Evolutionary conservation across 108 stramenopile species (phyloP).

Genomic region (Aureococcus anophagefferens): DNA sequence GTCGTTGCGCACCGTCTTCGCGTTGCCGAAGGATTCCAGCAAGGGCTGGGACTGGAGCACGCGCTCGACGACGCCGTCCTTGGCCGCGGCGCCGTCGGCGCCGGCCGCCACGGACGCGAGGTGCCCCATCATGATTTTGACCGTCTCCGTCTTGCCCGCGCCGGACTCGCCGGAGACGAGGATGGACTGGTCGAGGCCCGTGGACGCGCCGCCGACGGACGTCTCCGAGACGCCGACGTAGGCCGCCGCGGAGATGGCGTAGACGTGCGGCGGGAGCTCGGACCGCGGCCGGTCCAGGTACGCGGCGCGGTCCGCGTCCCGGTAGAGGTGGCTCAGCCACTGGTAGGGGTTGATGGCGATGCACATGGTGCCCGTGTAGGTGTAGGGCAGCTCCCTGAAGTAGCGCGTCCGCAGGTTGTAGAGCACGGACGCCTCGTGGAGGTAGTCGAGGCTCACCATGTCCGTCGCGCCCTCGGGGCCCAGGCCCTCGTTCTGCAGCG

Average conservation of each 20-base stretch:
- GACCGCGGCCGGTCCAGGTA: not conserved
- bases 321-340: constrained; percentile 17
- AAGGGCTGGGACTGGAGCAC: constrained; percentile 75
- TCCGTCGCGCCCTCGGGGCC: constrained; percentile 7
- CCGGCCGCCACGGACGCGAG: constrained; percentile 14
- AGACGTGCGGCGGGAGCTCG: constrained; percentile 24
- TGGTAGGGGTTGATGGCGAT: constrained; percentile 54
- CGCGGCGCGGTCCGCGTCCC: not conserved
- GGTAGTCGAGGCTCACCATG: constrained; percentile 35
- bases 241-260: constrained; percentile 28
- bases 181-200: constrained; percentile 10
- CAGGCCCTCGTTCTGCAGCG: not conserved
- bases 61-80: constrained; percentile 66
- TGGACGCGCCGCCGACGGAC: not conserved
- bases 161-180: constrained; percentile 21
- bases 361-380: constrained; percentile 42
- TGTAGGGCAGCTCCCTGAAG: constrained; percentile 38
- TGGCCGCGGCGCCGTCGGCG: constrained; percentile 2
- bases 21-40: constrained; percentile 82
- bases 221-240: constrained; percentile 20
- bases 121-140: constrained; percentile 22
- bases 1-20: constrained; percentile 74
- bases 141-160: constrained; percentile 28
- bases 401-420: constrained; percentile 30
- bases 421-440: constrained; percentile 50